Base-by-base conservation (phyloP, 305 asterid species). In the Ruellia speciosa region DNA sequence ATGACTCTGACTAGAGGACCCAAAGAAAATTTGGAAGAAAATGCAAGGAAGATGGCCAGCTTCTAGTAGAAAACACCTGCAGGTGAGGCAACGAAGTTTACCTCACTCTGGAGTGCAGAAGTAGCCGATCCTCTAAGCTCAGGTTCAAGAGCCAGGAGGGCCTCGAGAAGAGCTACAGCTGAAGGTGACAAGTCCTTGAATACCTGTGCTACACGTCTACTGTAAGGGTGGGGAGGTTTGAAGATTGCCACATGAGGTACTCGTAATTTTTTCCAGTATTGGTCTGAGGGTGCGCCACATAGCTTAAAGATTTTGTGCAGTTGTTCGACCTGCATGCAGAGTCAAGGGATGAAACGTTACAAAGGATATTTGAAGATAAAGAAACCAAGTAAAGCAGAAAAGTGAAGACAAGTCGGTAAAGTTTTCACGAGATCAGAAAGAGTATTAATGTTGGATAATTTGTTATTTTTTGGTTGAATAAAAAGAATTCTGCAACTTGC, bases 271-370 rank as follows among this genome's bases (percentile, higher is more conserved):
- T 62, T 78, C 92, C 92, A 83, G 68, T 80, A 83, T 49, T 73
- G 81, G 57, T 82, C 90, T 6, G 84, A 63, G 14, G 90, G 90
- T 34, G 90, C 79, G 54, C 90, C 90, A 68, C 85, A 78, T 49
- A 83, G 83, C 66, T 80, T 83, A 69, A 72, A 83, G 54, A 83
- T 83, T 70, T 80, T 83, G 68, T 80, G 92, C 62, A 83, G 78
- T 71, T 83, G 92, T 60, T 83, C 92, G 31, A 83, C 92, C 92
- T 83, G 79, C 70, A 63, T 45, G 11, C 49, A 43, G 5, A 43
- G 16, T 24, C 31, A 24, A 24, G 31, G 31, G 31, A 24, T 24
- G 31, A 24, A 24, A 24, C 2, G 4, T 24, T 39, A 12, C 45
- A 39, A 3, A 3, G 45, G 0, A 39, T 12, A 39, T 39, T 39